Percentiles rank a stretch among this genome's conserved stretches.
phyloP scores from a whole-genome alignment of 2,329 filamentous ascomycete genomes.

The Xylaria sp. region DNA sequence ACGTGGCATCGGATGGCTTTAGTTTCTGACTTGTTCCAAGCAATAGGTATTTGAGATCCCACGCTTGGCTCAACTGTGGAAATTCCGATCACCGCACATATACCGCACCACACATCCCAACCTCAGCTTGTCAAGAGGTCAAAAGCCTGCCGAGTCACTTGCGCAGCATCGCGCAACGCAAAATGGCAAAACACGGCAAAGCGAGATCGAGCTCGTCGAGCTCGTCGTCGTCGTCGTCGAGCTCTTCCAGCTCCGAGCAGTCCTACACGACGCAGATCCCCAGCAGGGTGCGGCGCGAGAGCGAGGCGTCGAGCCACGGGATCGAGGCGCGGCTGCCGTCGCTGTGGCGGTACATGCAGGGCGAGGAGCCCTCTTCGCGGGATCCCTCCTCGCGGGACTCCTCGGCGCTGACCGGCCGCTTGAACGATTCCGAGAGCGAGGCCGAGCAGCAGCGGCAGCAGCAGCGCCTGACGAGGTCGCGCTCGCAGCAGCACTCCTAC shows the following conservation, averaged over 20 bases:
- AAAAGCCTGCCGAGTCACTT: no score
- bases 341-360: background rate
- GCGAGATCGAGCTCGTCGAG: background rate
- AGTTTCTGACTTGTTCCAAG: background rate
- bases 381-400: background rate
- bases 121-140: background rate
- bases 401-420: background rate
- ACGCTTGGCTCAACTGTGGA: background rate
- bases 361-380: background rate
- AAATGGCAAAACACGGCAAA: constrained; percentile 2
- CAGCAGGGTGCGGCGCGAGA: background rate
- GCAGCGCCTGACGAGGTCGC: background rate
- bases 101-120: background rate
- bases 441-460: background rate
- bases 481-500: background rate
- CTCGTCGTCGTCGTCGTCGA: constrained; percentile 13
- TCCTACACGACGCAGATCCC: constrained; percentile 10
- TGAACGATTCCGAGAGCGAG: background rate
- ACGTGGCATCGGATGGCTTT: background rate
- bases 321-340: constrained; percentile 2
- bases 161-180: background rate
- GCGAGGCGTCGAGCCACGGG: constrained; percentile 3
- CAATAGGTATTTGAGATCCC: background rate
- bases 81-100: background rate
- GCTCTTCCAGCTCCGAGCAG: constrained; percentile 10